Base-by-base conservation (phyloP, 257 asterid species). In the Solanum rostratum region DNA sequence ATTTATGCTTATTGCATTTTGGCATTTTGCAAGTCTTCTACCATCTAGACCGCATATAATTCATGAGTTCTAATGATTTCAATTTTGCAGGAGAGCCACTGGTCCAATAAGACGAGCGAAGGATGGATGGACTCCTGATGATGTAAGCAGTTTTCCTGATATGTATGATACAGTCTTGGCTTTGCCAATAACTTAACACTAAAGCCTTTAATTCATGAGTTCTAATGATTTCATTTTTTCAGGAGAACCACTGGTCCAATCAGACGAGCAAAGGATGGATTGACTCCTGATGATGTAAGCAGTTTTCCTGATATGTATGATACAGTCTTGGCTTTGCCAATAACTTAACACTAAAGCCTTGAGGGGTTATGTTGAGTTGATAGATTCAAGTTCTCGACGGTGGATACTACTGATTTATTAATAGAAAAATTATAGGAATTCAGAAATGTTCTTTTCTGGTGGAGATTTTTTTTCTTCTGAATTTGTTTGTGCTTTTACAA, bases 111-210 rank as follows among this genome's bases (percentile, higher is more conserved):
- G 99, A 91, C 90, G 99, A 88, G 97, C 99, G 55, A 96, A 95
- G 91, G 98, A 98, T 81, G 99, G 99, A 65, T 96, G 99, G 99
- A 96, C 98, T 46, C 98, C 97, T 1, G 96, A 94, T 89, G 99
- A 95, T 98, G 99, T 95, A 89, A 87, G 87, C 76, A 9, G 55
- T 65, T 80, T 81, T 74, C 19, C 37, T 46, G 13, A 27, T 81
- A 68, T 37, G 30, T 16, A 29, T 65, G 73, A 65, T 15, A 65
- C 5, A 30, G 18, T 14, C 73, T 15, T 65, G 10, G 20, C 20
- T 52, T 15, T n/a, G 30, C 39, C 10, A 29, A 29, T 63, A 15
- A 46, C 46, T 24, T 68, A 68, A 68, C 18, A 43, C 27, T n/a
- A 43, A 65, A 33, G 76, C 76, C 49, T 15, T 68, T 24, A 33